Conservation (phyloP, 208 protist species). For the Borovskyia barvae region DNA sequence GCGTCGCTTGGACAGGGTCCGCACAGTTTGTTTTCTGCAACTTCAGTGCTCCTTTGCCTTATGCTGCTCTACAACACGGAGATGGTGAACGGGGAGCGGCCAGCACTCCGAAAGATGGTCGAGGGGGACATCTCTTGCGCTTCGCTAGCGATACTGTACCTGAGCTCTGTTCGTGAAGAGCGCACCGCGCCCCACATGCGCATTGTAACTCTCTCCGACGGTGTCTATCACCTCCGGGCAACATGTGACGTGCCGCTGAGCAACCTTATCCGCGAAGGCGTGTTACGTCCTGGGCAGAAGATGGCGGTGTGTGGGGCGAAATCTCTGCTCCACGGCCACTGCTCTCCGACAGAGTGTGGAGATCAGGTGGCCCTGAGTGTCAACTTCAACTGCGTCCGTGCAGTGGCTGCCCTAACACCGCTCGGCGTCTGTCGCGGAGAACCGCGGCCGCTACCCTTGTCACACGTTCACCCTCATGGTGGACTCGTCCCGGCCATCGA, state of each 20-base stretch:
- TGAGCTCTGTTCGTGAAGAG: conserved; percentile 49
- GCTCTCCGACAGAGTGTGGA: conserved; percentile 54
- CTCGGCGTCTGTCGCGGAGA: conserved; percentile 56
- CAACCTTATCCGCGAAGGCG: conserved; percentile 58
- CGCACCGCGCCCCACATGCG: conserved; percentile 50
- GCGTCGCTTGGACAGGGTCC: background rate
- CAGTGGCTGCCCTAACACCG: conserved; percentile 29
- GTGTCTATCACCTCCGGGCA: conserved; percentile 65
- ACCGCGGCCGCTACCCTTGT: conserved; percentile 43
- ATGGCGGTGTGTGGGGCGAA: conserved; percentile 69
- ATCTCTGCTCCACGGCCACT: conserved; percentile 35
- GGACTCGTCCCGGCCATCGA: conserved; percentile 71
- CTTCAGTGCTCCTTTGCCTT: conserved; percentile 47
- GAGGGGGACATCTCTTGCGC: conserved; percentile 67
- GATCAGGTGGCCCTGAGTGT: conserved; percentile 48
- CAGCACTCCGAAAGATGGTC: conserved; percentile 61
- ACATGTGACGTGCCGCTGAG: conserved; percentile 75
- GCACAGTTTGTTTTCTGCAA: conserved; percentile 3
- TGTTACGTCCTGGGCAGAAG: conserved; percentile 48
- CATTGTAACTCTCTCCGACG: conserved; percentile 64
- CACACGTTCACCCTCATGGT: conserved; percentile 54
- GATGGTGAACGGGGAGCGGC: conserved; percentile 60
- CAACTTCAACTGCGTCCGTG: conserved; percentile 81
- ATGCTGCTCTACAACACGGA: conserved; percentile 75
- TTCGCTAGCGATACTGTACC: conserved; percentile 49